Conservation (phyloP, 768 basidiomycete species). For the Russula brevipes region DNA sequence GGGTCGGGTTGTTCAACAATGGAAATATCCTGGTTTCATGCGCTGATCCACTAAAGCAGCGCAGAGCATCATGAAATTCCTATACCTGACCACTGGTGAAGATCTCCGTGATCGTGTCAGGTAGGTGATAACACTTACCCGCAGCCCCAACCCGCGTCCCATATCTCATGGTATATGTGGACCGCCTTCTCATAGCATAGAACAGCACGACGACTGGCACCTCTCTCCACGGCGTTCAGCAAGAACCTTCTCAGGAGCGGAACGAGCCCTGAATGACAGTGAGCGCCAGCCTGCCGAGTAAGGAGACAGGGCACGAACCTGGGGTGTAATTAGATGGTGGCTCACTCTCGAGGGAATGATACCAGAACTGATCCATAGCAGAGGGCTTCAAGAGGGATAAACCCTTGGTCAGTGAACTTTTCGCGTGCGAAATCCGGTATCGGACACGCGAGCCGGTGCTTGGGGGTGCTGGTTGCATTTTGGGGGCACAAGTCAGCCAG, state of each 20-base stretch:
- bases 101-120: slow-evolving; percentile 3
- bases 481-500: neutral
- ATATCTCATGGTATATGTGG: slow-evolving; percentile 51
- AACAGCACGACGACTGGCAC: slow-evolving; percentile 48
- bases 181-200: slow-evolving; percentile 61
- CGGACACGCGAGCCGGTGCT: neutral
- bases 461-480: slow-evolving; percentile 3
- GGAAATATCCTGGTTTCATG: slow-evolving; percentile 55
- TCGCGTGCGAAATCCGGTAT: neutral
- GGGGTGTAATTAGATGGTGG: slow-evolving; percentile 61
- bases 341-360: slow-evolving; percentile 38
- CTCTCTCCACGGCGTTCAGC: slow-evolving; percentile 45
- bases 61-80: slow-evolving; percentile 79
- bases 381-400: neutral
- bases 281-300: neutral
- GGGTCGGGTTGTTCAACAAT: slow-evolving; percentile 48
- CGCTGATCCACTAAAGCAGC: slow-evolving; percentile 64
- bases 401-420: neutral
- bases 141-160: slow-evolving; percentile 64
- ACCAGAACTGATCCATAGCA: slow-evolving; percentile 58
- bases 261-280: slow-evolving; percentile 49
- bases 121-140: slow-evolving; percentile 26
- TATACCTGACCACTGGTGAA: slow-evolving; percentile 48
- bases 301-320: slow-evolving; percentile 37
- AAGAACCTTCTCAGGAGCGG: slow-evolving; percentile 55